A percentile compares a stretch with the other conserved stretches of the same genome.
Conservation (phyloP, 257 asterid species). For the Eucommia ulmoides region DNA sequence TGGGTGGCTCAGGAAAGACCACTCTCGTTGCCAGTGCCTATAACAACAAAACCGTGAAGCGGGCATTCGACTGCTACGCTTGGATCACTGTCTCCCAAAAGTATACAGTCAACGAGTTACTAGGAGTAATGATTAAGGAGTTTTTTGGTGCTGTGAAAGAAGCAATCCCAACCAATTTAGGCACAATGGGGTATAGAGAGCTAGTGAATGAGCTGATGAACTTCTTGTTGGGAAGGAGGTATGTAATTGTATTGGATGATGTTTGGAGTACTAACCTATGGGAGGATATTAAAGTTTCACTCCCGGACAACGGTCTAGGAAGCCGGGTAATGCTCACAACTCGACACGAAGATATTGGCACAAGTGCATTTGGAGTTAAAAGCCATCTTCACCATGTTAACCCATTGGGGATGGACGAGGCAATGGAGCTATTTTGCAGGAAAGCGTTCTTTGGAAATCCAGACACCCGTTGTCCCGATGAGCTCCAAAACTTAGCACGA, state of each 20-base stretch:
- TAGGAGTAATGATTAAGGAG: no score
- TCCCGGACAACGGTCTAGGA: not conserved
- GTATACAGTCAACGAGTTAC: no score
- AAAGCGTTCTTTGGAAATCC: not conserved
- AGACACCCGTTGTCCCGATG: not conserved
- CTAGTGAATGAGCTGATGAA: not conserved
- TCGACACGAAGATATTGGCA: not conserved
- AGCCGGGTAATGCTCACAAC: conserved; percentile 1
- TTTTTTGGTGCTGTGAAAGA: no score
- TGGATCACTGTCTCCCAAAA: no score
- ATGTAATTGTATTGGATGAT: not conserved
- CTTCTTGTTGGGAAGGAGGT: not conserved
- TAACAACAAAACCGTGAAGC: no score
- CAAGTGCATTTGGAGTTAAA: not conserved
- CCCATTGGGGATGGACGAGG: not conserved
- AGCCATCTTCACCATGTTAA: not conserved
- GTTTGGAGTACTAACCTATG: not conserved
- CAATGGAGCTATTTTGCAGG: not conserved
- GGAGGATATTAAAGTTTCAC: not conserved
- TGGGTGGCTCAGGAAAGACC: no score
- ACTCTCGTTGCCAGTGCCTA: no score
- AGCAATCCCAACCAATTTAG: not conserved
- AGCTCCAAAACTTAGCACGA: not conserved
- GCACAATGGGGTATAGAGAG: not conserved
- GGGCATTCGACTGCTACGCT: no score